These are phyloP conservation scores for Paramyrothecium roridum DNA, from an alignment of 2,329 filamentous ascomycete species.

Conservation along the genomic window DNA sequence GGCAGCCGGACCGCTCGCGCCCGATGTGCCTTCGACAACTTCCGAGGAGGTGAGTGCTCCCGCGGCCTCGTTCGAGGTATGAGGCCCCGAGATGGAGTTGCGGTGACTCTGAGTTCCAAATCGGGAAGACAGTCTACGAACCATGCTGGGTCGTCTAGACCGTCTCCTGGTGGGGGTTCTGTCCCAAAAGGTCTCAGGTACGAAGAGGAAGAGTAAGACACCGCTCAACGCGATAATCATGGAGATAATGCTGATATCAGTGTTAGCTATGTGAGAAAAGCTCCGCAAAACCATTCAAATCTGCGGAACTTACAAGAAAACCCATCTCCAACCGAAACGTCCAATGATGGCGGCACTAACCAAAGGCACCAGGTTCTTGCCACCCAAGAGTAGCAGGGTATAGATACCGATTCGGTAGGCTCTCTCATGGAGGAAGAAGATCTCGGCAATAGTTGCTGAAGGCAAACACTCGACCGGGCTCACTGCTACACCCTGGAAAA, in stretches of 20 bases:
- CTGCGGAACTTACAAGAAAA: slow-evolving; percentile 64
- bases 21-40: no score
- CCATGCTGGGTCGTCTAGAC: slow-evolving; percentile 40
- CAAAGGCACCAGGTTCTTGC: slow-evolving; percentile 86
- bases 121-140: slow-evolving; percentile 45
- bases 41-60: no score
- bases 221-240: slow-evolving; percentile 73
- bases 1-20: no score
- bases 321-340: slow-evolving; percentile 80
- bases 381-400: slow-evolving; percentile 80
- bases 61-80: no score
- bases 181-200: slow-evolving; percentile 96
- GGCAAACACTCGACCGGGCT: slow-evolving; percentile 91
- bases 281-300: no score
- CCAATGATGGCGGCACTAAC: slow-evolving; percentile 84
- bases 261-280: not conserved
- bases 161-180: slow-evolving; percentile 58
- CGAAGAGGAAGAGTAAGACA: slow-evolving; percentile 78
- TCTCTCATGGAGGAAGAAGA: slow-evolving; percentile 92
- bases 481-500: slow-evolving; percentile 85
- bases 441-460: slow-evolving; percentile 91
- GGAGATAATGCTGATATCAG: slow-evolving; percentile 65
- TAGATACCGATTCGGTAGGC: slow-evolving; percentile 94
- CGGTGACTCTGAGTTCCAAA: slow-evolving; percentile 13
- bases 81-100: no score